phyloP scores from a whole-genome alignment of 139 green algal genomes.

The Deuterostichococcus epilithicus region DNA sequence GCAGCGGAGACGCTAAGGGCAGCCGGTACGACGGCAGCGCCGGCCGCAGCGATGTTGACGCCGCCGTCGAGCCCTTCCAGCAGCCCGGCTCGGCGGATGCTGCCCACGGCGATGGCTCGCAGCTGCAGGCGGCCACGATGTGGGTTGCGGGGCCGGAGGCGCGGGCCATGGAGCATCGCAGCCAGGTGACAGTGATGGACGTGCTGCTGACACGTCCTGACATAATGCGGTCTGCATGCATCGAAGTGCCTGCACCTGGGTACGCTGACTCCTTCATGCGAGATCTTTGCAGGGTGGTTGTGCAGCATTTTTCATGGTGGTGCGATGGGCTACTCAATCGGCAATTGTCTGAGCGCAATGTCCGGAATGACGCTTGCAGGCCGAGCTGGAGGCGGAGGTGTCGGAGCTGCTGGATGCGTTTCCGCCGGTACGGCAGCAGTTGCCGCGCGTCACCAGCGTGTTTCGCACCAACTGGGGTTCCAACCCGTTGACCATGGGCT shows the following conservation, averaged over 20 bases:
- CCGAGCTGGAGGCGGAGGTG: background rate
- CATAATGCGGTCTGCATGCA: no score
- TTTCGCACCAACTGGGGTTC: constrained; percentile 12
- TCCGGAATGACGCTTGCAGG: background rate
- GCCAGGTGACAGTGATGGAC: background rate
- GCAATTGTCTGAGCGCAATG: no score
- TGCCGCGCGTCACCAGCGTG: constrained; percentile 3
- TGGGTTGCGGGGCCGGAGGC: constrained; percentile 15
- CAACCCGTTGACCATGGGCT: constrained; percentile 10
- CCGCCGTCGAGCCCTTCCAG: background rate
- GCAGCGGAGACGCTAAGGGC: no score
- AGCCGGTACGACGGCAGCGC: background rate
- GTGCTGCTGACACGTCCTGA: no score
- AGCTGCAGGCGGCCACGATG: background rate
- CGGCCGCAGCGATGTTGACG: background rate
- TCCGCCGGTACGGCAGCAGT: background rate
- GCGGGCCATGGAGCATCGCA: constrained; percentile 8
- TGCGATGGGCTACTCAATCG: no score
- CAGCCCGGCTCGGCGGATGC: no score
- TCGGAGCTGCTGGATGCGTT: constrained; percentile 1
- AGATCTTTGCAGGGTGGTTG: no score
- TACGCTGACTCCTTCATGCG: no score
- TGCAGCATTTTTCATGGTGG: no score
- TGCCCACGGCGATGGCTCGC: no score
- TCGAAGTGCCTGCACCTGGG: no score